A percentile compares a stretch with the other conserved stretches of the same genome.
Conservation (phyloP, 2,329 filamentous ascomycete genomes). For the Byssothecium circinans region DNA sequence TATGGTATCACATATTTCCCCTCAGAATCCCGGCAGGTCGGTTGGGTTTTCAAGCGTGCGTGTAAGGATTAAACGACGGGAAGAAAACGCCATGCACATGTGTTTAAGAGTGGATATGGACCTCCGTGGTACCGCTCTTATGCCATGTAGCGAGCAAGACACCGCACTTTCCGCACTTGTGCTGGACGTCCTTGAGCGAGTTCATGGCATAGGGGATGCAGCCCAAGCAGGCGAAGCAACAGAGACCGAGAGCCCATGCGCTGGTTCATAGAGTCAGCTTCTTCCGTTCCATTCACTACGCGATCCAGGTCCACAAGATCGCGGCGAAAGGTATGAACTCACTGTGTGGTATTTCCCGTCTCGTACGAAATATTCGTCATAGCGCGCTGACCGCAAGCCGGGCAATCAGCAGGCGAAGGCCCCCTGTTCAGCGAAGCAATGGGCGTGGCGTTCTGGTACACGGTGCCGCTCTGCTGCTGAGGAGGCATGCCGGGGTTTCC, state of each 20-base stretch:
- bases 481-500: slow-evolving; percentile 40
- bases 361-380: slow-evolving; percentile 42
- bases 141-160: slow-evolving; percentile 53
- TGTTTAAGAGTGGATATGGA: slow-evolving; percentile 47
- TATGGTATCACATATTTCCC: background rate
- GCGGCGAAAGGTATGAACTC: too few relatives aligned
- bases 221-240: slow-evolving; percentile 48
- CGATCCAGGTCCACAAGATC: background rate
- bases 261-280: too few relatives aligned
- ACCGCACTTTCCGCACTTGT: slow-evolving; percentile 53
- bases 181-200: slow-evolving; percentile 52
- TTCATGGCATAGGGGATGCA: slow-evolving; percentile 55
- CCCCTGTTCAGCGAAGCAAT: slow-evolving; percentile 35
- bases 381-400: slow-evolving; percentile 47
- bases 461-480: slow-evolving; percentile 35
- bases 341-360: slow-evolving; percentile 48
- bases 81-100: too few relatives aligned
- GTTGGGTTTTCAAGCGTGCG: too few relatives aligned
- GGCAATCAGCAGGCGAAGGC: slow-evolving; percentile 52
- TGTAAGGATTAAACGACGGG: too few relatives aligned
- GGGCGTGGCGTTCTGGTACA: slow-evolving; percentile 41
- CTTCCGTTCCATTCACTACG: slow-evolving; percentile 11
- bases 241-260: slow-evolving; percentile 51
- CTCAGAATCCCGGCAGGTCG: too few relatives aligned
- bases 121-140: slow-evolving; percentile 51